Conservation (phyloP, 345 rosid species). For the Euphorbia pulcherrima region DNA sequence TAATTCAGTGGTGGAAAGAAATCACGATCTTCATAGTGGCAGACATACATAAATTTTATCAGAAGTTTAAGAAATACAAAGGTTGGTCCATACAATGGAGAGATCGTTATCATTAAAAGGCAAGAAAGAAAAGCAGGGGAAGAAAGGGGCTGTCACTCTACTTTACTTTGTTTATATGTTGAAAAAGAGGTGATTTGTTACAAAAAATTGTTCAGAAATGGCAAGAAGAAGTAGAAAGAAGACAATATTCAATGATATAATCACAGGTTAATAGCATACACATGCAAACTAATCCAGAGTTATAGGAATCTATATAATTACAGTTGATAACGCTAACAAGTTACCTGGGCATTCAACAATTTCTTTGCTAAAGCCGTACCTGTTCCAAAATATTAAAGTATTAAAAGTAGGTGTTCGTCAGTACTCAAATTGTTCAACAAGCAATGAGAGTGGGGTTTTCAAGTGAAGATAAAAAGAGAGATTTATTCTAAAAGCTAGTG, state of each 20-base stretch:
- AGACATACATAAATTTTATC: background rate
- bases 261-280: background rate
- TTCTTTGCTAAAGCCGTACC: conserved; percentile 92
- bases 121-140: background rate
- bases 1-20: conserved; percentile 3
- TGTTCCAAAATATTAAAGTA: conserved; percentile 29
- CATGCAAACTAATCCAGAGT: background rate
- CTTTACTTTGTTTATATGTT: no score
- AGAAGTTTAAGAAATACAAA: background rate
- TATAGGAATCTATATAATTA: background rate
- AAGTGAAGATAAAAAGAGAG: background rate
- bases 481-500: no score
- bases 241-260: background rate
- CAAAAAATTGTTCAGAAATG: background rate
- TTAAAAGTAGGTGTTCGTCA: background rate
- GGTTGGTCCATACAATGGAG: background rate
- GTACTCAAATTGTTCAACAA: background rate
- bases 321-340: background rate
- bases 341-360: conserved; percentile 87
- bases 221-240: background rate
- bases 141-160: no score
- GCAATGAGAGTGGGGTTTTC: background rate
- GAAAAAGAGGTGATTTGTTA: no score
- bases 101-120: background rate
- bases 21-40: background rate